phyloP scores from a whole-genome alignment of 495 filamentous ascomycete genomes.

The Xylaria scruposa region DNA sequence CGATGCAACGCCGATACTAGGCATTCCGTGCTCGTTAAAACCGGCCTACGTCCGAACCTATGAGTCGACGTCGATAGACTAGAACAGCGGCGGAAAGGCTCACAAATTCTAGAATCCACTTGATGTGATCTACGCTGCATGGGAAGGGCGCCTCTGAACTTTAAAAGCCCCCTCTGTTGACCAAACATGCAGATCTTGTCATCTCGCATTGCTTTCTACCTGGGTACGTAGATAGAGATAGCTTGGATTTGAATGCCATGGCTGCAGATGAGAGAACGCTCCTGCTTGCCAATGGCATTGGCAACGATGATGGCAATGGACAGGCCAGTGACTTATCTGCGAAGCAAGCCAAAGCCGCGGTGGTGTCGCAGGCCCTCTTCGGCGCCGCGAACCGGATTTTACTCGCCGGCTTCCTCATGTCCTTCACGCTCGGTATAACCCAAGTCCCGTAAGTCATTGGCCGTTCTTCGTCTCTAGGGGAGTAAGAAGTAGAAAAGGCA shows the following conservation, averaged over 20 bases:
- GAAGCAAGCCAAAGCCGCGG: constrained; percentile 5
- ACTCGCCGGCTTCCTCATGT: constrained; percentile 60
- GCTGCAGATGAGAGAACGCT: constrained; percentile 39
- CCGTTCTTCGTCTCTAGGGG: neutral
- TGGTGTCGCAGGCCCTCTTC: constrained; percentile 27
- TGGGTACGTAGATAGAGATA: no score
- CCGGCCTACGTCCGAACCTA: constrained; percentile 9
- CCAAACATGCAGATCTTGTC: neutral
- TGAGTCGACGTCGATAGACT: neutral
- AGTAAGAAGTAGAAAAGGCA: neutral
- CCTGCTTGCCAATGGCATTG: constrained; percentile 35
- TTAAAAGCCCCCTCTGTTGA: neutral
- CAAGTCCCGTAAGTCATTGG: constrained; percentile 58
- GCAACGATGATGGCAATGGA: constrained; percentile 23
- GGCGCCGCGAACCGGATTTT: constrained; percentile 53
- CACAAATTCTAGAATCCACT: neutral
- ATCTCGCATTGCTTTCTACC: neutral
- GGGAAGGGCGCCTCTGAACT: neutral
- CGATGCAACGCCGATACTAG: no score
- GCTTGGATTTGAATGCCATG: constrained; percentile 18
- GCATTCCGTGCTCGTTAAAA: neutral
- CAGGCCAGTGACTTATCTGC: neutral
- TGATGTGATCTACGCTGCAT: neutral
- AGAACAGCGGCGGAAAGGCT: neutral
- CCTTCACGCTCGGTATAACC: constrained; percentile 62